Percentiles rank a stretch among this genome's conserved stretches.
Evolutionary conservation across 2,329 filamentous ascomycete species (phyloP).

Genomic region (Colletotrichum tabaci): DNA sequence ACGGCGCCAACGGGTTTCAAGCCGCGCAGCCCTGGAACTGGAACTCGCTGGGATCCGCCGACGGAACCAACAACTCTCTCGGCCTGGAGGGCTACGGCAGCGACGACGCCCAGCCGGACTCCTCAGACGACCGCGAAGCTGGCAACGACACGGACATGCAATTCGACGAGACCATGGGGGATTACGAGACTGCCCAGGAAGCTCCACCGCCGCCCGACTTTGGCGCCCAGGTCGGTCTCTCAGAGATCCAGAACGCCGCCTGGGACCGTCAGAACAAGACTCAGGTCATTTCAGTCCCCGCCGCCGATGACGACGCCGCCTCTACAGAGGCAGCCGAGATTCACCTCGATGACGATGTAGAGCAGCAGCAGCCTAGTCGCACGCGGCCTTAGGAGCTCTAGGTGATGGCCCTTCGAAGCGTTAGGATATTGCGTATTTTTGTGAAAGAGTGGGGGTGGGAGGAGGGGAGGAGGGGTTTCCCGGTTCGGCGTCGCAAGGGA

Average conservation of each 20-base stretch:
- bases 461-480: background rate
- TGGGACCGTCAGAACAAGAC: slow-evolving; percentile 53
- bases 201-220: slow-evolving; percentile 46
- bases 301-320: slow-evolving; percentile 52
- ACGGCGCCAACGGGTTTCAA: slow-evolving; percentile 48
- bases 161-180: slow-evolving; percentile 40
- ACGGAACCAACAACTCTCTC: slow-evolving; percentile 50
- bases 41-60: slow-evolving; percentile 51
- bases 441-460: background rate
- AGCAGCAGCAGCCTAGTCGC: slow-evolving; percentile 42
- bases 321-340: slow-evolving; percentile 67
- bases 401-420: background rate
- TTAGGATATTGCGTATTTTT: slow-evolving; percentile 4
- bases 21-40: slow-evolving; percentile 65
- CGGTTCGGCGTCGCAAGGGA: background rate
- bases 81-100: slow-evolving; percentile 56
- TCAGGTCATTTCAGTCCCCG: slow-evolving; percentile 57
- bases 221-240: slow-evolving; percentile 43
- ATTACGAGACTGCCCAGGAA: slow-evolving; percentile 36
- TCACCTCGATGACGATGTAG: slow-evolving; percentile 59
- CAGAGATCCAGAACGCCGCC: slow-evolving; percentile 51
- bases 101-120: slow-evolving; percentile 61
- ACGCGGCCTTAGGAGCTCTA: slow-evolving; percentile 11
- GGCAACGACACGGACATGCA: slow-evolving; percentile 43
- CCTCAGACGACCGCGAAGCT: slow-evolving; percentile 54